These are phyloP conservation scores for Candida vaughaniae DNA, from an alignment of 805 yeast species.

Conservation along the genomic window DNA sequence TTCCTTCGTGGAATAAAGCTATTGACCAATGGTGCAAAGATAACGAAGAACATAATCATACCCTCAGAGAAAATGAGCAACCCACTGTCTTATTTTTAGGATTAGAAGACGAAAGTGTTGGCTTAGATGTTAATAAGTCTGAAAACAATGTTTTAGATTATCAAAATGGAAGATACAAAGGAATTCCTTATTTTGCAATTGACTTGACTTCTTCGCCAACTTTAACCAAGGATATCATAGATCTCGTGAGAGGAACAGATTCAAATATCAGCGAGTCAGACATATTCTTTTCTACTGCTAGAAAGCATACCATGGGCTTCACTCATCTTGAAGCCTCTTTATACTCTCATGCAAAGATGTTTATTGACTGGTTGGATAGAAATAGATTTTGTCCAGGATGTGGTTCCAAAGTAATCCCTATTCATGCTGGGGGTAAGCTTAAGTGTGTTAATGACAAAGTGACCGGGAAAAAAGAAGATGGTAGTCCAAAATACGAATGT, in stretches of 20 bases:
- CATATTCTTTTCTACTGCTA: conserved; percentile 30
- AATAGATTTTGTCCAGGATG: conserved; percentile 85
- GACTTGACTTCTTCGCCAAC: conserved; percentile 50
- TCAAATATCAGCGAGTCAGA: conserved; percentile 11
- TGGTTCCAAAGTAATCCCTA: conserved; percentile 61
- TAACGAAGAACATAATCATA: conserved; percentile 35
- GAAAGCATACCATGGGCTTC: conserved; percentile 38
- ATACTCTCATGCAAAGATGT: conserved; percentile 80
- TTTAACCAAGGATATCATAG: conserved; percentile 36
- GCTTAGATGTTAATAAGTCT: conserved; percentile 26
- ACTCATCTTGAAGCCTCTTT: conserved; percentile 55
- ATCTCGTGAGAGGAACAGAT: conserved; percentile 11
- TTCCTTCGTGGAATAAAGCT: conserved; percentile 17
- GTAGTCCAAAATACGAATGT: conserved; percentile 23
- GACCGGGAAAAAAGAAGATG: conserved; percentile 15
- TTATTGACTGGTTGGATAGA: conserved; percentile 77
- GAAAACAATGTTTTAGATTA: conserved; percentile 17
- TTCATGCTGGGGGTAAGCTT: conserved; percentile 67
- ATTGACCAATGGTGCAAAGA: conserved; percentile 28
- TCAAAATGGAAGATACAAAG: conserved; percentile 49
- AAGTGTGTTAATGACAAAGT: conserved; percentile 38
- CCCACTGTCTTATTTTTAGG: conserved; percentile 47
- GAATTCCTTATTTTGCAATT: conserved; percentile 64
- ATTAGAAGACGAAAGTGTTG: conserved; percentile 45
- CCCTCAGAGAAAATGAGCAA: conserved; percentile 35